Percentiles rank a stretch among this genome's conserved stretches.
Evolutionary conservation across 352 stramenopile genomes (phyloP).

Genomic region (Peronospora farinosa): DNA sequence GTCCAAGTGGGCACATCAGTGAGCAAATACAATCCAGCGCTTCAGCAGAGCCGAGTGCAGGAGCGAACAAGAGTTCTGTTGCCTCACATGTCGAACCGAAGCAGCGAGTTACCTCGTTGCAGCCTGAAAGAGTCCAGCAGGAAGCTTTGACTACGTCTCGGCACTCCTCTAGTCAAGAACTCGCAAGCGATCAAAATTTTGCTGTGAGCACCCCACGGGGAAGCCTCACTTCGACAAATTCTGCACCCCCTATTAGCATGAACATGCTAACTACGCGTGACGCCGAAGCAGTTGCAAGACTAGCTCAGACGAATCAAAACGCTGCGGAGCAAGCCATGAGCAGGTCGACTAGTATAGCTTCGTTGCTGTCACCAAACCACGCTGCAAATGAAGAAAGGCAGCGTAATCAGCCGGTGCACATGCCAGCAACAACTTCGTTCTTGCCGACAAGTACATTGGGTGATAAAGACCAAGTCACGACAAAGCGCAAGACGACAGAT

Average conservation of each 20-base stretch:
- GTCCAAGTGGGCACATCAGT: neutral
- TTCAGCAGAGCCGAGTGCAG: neutral
- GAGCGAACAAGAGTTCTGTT: slow-evolving; percentile 1
- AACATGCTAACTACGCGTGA: slow-evolving; percentile 4
- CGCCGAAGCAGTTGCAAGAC: slow-evolving; percentile 21
- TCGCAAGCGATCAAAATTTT: slow-evolving; percentile 4
- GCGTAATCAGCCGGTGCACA: too few species aligned
- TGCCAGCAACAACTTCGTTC: slow-evolving; percentile 11
- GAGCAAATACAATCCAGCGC: slow-evolving; percentile 1
- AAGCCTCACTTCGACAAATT: slow-evolving; percentile 2
- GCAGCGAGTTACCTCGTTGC: slow-evolving; percentile 1
- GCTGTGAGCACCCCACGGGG: neutral
- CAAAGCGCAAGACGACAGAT: neutral
- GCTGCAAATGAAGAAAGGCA: neutral
- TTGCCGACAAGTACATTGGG: slow-evolving; percentile 14
- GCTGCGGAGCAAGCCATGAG: slow-evolving; percentile 4
- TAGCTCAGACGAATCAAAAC: slow-evolving; percentile 13
- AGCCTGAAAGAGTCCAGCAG: neutral
- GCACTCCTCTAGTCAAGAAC: slow-evolving; percentile 3
- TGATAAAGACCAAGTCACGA: slow-evolving; percentile 2
- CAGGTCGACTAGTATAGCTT: neutral
- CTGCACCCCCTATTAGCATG: neutral
- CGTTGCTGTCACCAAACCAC: slow-evolving; percentile 6
- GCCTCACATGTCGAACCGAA: slow-evolving; percentile 1
- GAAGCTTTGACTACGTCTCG: neutral